Conservation (phyloP, 805 yeast genomes). For the Ogataea philodendri region DNA sequence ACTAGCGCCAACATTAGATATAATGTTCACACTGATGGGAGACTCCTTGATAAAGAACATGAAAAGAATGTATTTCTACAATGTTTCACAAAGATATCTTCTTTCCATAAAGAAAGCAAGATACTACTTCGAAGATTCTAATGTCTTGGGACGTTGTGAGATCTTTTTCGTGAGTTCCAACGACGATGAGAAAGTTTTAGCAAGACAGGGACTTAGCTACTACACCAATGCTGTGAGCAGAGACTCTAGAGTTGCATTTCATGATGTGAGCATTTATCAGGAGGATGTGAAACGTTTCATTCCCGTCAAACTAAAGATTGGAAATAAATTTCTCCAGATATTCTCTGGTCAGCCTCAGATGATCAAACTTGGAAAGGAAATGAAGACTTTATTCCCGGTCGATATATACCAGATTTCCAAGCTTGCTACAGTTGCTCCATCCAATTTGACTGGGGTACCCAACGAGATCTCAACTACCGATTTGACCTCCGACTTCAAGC, state of each 20-base stretch:
- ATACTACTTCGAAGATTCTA: conserved; percentile 9
- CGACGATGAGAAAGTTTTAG: conserved; percentile 44
- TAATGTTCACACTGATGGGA: conserved; percentile 42
- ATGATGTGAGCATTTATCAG: conserved; percentile 53
- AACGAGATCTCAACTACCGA: conserved; percentile 48
- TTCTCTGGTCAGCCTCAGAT: conserved; percentile 42
- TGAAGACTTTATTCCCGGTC: conserved; percentile 38
- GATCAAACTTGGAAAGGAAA: conserved; percentile 36
- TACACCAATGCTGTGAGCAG: conserved; percentile 41
- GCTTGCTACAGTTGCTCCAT: conserved; percentile 39
- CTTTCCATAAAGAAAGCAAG: conserved; percentile 12
- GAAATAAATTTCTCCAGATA: conserved; percentile 65
- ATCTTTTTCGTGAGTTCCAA: conserved; percentile 42
- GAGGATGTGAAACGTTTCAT: conserved; percentile 46
- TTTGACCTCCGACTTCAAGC: conserved; percentile 33
- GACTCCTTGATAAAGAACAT: conserved; percentile 52
- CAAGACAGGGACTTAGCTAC: conserved; percentile 43
- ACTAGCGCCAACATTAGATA: conserved; percentile 12
- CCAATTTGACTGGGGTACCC: conserved; percentile 45
- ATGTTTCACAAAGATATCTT: conserved; percentile 39
- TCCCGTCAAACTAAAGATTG: conserved; percentile 65
- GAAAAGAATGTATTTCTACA: conserved; percentile 49
- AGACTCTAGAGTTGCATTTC: conserved; percentile 52
- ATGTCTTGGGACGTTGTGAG: conserved; percentile 15
- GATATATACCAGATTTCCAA: conserved; percentile 44